phyloP scores from a whole-genome alignment of 805 yeast genomes.

The Yamadazyma olivae region DNA sequence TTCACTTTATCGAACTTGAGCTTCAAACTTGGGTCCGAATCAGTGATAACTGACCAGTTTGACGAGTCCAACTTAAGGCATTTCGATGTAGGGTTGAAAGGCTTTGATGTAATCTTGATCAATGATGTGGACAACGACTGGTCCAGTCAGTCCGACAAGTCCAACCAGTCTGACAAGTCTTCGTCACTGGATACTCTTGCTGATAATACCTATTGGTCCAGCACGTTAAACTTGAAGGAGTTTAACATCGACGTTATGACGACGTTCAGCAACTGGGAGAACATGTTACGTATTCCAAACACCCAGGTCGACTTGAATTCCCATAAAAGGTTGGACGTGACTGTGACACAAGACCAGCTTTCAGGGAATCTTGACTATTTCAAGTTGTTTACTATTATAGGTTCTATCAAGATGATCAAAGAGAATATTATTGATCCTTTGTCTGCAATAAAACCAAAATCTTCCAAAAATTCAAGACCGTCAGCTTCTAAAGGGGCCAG shows the following conservation, averaged over 20 bases:
- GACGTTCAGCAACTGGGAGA: slow-evolving; percentile 3
- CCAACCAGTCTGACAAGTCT: neutral
- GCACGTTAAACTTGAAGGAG: slow-evolving; percentile 13
- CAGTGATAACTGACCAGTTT: no score
- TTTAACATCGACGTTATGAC: slow-evolving; percentile 15
- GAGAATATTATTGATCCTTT: slow-evolving; percentile 30
- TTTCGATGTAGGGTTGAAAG: no score
- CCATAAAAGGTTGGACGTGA: slow-evolving; percentile 10
- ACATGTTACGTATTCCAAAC: slow-evolving; percentile 20
- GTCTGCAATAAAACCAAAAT: slow-evolving; percentile 13
- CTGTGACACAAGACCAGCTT: slow-evolving; percentile 15
- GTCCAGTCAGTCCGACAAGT: no score
- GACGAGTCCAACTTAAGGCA: neutral
- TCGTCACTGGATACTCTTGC: neutral
- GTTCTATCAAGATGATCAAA: slow-evolving; percentile 28
- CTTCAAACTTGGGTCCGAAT: slow-evolving; percentile 28
- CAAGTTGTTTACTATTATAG: slow-evolving; percentile 29
- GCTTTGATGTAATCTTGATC: no score
- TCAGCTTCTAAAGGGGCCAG: neutral
- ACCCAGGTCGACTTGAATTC: slow-evolving; percentile 4
- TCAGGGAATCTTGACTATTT: slow-evolving; percentile 23
- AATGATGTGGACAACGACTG: no score
- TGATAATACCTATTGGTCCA: slow-evolving; percentile 21
- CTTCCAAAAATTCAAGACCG: neutral
- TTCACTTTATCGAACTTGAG: slow-evolving; percentile 14